phyloP scores from a whole-genome alignment of 2,329 filamentous ascomycete species.

The Lasiodiplodia gonubiensis region DNA sequence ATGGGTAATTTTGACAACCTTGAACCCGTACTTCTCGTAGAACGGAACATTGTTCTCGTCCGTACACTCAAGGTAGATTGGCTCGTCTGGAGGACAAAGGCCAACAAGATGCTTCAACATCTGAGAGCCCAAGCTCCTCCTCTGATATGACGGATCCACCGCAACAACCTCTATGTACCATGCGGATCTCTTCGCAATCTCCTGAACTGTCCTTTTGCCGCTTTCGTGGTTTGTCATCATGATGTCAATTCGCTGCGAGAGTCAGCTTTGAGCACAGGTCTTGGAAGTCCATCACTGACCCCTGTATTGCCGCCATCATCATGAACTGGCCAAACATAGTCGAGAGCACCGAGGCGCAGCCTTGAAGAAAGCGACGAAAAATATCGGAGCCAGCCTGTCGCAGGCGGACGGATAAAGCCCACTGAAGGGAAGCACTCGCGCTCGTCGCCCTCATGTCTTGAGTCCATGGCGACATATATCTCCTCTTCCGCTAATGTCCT shows the following conservation, averaged over 20 bases:
- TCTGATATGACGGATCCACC: background rate
- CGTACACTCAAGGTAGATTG: background rate
- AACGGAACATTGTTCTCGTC: background rate
- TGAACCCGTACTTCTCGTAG: constrained; percentile 9
- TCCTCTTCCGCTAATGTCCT: background rate
- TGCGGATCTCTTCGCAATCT: background rate
- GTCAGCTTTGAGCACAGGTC: background rate
- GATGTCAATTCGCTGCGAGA: background rate
- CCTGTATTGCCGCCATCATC: background rate
- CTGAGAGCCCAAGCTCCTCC: background rate
- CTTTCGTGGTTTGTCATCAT: background rate
- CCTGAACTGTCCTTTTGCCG: background rate
- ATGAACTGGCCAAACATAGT: background rate
- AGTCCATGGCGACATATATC: background rate
- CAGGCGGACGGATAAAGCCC: background rate
- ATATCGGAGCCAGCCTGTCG: background rate
- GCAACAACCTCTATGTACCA: constrained; percentile 6
- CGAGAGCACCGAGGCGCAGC: background rate
- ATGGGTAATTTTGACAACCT: background rate
- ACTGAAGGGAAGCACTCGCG: background rate
- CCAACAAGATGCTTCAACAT: background rate
- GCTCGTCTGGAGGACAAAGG: background rate
- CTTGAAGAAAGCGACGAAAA: background rate
- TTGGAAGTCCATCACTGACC: background rate
- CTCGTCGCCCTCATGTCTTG: background rate